These are phyloP conservation scores for Collybia sordida DNA, from an alignment of 768 basidiomycete genomes.

Conservation along the genomic window DNA sequence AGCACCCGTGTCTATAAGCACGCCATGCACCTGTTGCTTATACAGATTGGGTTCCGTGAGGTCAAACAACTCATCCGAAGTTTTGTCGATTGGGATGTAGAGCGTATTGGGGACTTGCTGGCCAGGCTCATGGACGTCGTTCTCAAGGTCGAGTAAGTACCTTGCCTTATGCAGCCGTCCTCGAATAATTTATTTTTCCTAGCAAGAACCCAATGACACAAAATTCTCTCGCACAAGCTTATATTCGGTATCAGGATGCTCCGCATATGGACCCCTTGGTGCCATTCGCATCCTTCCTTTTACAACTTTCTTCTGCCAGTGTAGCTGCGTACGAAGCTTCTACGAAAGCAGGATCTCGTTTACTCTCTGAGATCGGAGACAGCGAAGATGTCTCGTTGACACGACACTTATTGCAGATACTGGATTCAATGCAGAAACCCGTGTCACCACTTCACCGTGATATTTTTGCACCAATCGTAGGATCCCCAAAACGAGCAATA, in stretches of 20 bases:
- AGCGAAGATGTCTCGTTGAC: background rate
- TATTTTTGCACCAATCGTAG: no score
- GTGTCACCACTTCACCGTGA: background rate
- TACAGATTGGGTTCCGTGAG: background rate
- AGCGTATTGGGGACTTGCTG: background rate
- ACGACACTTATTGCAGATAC: background rate
- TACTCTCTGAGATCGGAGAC: background rate
- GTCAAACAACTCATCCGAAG: conserved; percentile 1
- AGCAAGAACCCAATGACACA: no score
- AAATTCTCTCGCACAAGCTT: background rate
- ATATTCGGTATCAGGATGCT: conserved; percentile 1
- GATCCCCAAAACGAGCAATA: background rate
- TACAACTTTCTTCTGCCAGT: conserved; percentile 1
- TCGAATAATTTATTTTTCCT: no score
- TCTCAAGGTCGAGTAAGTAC: background rate
- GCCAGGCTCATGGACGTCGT: background rate
- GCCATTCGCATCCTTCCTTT: conserved; percentile 1
- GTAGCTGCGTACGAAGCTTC: background rate
- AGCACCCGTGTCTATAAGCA: background rate
- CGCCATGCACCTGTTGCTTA: background rate
- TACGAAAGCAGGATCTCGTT: background rate
- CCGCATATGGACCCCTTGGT: background rate
- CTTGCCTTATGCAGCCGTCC: background rate
- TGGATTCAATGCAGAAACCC: background rate
- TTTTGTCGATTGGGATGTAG: conserved; percentile 1